Conservation (phyloP, 2,329 filamentous ascomycete species). For the Neofusicoccum parvum region DNA sequence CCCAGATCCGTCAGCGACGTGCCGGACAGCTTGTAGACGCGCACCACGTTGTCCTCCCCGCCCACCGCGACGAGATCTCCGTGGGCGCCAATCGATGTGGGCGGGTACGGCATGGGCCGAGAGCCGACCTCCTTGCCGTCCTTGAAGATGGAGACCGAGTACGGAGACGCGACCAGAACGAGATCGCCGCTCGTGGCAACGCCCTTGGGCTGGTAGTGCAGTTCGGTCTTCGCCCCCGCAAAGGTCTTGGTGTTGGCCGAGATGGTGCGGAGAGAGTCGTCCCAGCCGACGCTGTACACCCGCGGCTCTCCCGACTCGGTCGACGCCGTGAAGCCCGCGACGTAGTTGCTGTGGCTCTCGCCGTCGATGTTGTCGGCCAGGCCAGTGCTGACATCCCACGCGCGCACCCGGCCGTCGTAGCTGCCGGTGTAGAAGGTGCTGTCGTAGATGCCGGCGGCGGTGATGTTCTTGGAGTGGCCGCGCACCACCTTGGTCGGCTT, state of each 20-base stretch:
- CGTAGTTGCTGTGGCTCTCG: constrained; percentile 80
- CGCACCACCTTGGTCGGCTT: constrained; percentile 73
- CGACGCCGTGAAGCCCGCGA: constrained; percentile 70
- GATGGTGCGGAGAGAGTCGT: constrained; percentile 81
- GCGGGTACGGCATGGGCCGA: constrained; percentile 63
- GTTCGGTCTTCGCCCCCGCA: constrained; percentile 65
- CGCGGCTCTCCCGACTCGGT: constrained; percentile 45
- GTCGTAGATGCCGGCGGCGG: constrained; percentile 65
- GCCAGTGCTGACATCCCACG: constrained; percentile 77
- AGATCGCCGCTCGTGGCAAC: constrained; percentile 58
- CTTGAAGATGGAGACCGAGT: constrained; percentile 46
- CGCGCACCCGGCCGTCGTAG: constrained; percentile 84
- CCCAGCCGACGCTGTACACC: constrained; percentile 90
- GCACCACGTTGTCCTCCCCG: constrained; percentile 71
- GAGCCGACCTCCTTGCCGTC: constrained; percentile 63
- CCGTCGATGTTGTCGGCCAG: constrained; percentile 73
- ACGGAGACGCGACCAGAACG: constrained; percentile 55
- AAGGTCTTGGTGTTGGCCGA: constrained; percentile 77
- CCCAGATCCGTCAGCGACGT: constrained; percentile 53
- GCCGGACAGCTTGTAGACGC: constrained; percentile 68
- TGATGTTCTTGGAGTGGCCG: constrained; percentile 91
- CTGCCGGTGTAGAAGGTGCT: constrained; percentile 84
- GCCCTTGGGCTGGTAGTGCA: constrained; percentile 80
- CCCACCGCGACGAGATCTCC: constrained; percentile 72
- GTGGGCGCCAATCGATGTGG: constrained; percentile 70